A percentile compares a stretch with the other conserved stretches of the same genome.
Evolutionary conservation across 192 early-diverging fungal species (phyloP).

Genomic region (Oehlia diaphana): DNA sequence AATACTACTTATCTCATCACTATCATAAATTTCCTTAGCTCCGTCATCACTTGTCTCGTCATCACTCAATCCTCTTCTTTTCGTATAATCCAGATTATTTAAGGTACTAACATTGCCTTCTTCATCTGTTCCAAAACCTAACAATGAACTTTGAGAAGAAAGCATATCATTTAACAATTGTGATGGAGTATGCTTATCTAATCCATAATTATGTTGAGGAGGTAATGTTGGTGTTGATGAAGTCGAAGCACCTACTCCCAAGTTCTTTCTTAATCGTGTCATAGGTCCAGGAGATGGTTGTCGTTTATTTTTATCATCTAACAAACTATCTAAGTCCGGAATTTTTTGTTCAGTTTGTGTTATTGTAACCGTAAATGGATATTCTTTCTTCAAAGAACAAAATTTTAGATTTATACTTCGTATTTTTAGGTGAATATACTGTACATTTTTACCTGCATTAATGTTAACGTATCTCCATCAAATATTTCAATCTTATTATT

Average conservation of each 20-base stretch:
- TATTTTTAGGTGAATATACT: background rate
- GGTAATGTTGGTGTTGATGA: background rate
- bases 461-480: conserved; percentile 14
- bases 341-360: background rate
- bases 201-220: background rate
- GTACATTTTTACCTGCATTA: conserved; percentile 2
- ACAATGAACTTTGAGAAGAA: background rate
- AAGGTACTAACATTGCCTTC: background rate
- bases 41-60: background rate
- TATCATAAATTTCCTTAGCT: background rate
- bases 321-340: background rate
- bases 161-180: conserved; percentile 11
- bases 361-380: conserved; percentile 16
- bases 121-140: background rate
- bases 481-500: conserved; percentile 13
- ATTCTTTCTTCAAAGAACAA: background rate
- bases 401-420: background rate
- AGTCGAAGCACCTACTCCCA: background rate
- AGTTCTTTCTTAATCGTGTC: background rate
- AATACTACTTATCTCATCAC: background rate
- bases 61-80: background rate
- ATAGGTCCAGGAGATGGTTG: background rate
- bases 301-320: background rate
- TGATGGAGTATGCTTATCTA: background rate
- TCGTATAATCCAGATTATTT: background rate